Conservation (phyloP, 2,329 filamentous ascomycete genomes). For the Colletotrichum tanaceti region DNA sequence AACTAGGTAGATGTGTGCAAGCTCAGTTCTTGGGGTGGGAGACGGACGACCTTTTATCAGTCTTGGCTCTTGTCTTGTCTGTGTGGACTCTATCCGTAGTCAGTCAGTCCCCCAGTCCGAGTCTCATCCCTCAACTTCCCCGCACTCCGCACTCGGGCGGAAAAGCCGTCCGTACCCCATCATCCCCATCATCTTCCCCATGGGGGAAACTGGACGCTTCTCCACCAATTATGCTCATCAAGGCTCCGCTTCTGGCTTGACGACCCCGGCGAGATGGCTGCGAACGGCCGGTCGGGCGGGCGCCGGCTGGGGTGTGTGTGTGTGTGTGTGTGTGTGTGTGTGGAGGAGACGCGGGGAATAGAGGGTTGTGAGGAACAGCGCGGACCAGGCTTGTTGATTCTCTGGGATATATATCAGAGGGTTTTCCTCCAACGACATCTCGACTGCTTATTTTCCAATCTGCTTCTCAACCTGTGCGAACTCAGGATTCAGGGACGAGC, state of each 20-base stretch:
- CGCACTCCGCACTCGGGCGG: slow-evolving; percentile 34
- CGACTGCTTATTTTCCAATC: neutral
- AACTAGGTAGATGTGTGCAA: slow-evolving; percentile 19
- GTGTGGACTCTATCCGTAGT: no score
- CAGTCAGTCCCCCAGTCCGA: no score
- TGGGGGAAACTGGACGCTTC: slow-evolving; percentile 20
- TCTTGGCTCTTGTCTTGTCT: slow-evolving; percentile 16
- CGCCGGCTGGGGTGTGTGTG: neutral
- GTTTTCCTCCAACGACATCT: neutral
- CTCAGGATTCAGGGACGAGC: neutral
- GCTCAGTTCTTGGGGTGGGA: slow-evolving; percentile 6
- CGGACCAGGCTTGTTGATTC: neutral
- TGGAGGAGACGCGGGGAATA: no score
- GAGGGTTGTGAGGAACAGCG: no score
- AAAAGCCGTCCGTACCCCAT: slow-evolving; percentile 33
- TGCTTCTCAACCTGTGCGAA: neutral
- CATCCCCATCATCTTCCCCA: slow-evolving; percentile 39
- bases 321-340: no score
- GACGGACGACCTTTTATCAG: slow-evolving; percentile 4
- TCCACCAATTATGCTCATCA: slow-evolving; percentile 32
- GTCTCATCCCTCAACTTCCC: slow-evolving; percentile 23
- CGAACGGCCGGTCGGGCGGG: neutral
- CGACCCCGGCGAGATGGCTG: slow-evolving; percentile 22
- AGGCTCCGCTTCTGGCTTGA: slow-evolving; percentile 20
- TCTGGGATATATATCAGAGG: slow-evolving; percentile 8